Percentiles rank a stretch among this genome's conserved stretches.
Conservation (phyloP, 768 basidiomycete genomes). For the Rossbeevera mucosa region DNA sequence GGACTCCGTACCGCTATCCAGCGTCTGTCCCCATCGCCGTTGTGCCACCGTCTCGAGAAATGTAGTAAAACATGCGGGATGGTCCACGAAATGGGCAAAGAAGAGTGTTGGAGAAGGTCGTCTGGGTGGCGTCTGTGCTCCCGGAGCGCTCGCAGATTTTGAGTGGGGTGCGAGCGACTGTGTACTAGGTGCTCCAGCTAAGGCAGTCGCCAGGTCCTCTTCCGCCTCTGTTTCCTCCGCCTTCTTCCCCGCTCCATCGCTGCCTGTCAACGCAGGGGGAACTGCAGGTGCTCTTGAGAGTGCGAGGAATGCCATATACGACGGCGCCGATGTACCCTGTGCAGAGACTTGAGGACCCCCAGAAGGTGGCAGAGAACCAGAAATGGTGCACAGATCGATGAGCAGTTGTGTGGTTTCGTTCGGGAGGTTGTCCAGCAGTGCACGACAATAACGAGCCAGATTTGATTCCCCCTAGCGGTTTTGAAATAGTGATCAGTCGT, state of each 20-base stretch:
- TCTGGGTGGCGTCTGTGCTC: conserved; percentile 36
- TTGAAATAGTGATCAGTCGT: not conserved
- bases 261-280: conserved; percentile 37
- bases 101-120: conserved; percentile 79
- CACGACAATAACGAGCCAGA: conserved; percentile 82
- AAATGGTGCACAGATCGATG: conserved; percentile 84
- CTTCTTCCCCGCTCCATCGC: conserved; percentile 21
- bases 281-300: conserved; percentile 54
- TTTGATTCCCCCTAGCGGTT: conserved; percentile 76
- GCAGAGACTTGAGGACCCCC: conserved; percentile 18
- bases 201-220: conserved; percentile 15
- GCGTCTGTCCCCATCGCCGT: conserved; percentile 73
- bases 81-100: conserved; percentile 93
- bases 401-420: conserved; percentile 87
- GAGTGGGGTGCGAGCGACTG: conserved; percentile 11
- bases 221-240: conserved; percentile 12
- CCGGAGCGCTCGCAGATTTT: conserved; percentile 7
- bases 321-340: conserved; percentile 38
- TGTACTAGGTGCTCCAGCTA: conserved; percentile 26
- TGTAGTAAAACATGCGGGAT: conserved; percentile 72
- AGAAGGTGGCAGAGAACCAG: conserved; percentile 41
- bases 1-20: conserved; percentile 37
- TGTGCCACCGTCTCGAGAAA: conserved; percentile 87
- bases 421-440: conserved; percentile 76
- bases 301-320: conserved; percentile 78